Conservation (phyloP, 2,329 filamentous ascomycete species). For the Nemania abortiva region DNA sequence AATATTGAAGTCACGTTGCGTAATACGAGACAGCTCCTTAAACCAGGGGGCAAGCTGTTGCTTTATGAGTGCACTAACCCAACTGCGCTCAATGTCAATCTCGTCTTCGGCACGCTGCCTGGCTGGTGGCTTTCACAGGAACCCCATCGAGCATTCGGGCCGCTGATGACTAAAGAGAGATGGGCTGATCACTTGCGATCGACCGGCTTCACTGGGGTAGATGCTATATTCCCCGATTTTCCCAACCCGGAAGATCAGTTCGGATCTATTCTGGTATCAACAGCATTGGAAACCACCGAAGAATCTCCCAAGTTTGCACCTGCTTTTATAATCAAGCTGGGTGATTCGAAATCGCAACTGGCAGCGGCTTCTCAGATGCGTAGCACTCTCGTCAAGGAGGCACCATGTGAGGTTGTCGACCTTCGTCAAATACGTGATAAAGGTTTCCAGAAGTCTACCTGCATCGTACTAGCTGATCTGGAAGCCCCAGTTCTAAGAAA, state of each 20-base stretch:
- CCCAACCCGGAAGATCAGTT: conserved; percentile 37
- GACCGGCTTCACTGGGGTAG: conserved; percentile 40
- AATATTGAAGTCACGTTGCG: conserved; percentile 39
- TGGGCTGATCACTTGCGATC: conserved; percentile 42
- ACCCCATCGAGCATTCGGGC: conserved; percentile 43
- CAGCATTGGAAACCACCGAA: conserved; percentile 26
- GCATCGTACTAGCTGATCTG: conserved; percentile 44
- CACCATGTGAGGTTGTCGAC: conserved; percentile 31
- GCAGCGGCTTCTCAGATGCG: conserved; percentile 23
- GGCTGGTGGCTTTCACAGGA: conserved; percentile 56
- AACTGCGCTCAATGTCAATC: conserved; percentile 31
- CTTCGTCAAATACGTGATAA: conserved; percentile 29
- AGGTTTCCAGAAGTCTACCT: conserved; percentile 36
- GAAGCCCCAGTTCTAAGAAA: conserved; percentile 39
- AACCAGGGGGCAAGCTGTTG: conserved; percentile 41
- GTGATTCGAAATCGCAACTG: conserved; percentile 20
- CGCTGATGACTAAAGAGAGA: conserved; percentile 43
- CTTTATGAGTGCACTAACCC: conserved; percentile 37
- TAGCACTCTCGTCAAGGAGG: not conserved
- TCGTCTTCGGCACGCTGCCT: conserved; percentile 51
- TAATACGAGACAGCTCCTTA: conserved; percentile 43
- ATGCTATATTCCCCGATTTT: conserved; percentile 44
- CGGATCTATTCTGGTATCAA: conserved; percentile 43
- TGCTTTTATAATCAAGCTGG: conserved; percentile 31
- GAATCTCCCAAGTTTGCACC: conserved; percentile 16